Evolutionary conservation across 305 asterid species (phyloP).

Genomic region (Fraxinus albicans): DNA sequence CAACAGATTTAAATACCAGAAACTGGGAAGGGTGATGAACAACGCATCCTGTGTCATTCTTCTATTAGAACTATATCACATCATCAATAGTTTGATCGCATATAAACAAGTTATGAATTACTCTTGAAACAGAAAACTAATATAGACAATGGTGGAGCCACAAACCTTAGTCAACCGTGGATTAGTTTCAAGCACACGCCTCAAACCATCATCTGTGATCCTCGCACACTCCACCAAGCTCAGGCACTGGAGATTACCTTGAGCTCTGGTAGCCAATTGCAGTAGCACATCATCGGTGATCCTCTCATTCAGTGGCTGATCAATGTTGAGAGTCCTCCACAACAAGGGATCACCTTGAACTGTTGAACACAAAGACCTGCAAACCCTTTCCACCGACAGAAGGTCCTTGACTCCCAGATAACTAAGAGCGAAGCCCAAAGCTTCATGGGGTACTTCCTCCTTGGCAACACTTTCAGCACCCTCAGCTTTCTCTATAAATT

Average conservation of each 20-base stretch:
- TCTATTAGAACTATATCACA: not conserved
- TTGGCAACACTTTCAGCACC: conserved; percentile 27
- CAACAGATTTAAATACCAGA: not conserved
- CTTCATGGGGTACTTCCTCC: conserved; percentile 60
- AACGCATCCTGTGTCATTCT: not conserved
- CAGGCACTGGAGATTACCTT: conserved; percentile 61
- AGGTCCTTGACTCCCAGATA: conserved; percentile 72
- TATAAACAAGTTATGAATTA: not conserved
- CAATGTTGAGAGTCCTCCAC: conserved; percentile 71
- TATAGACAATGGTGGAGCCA: not conserved
- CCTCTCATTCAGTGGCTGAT: conserved; percentile 60
- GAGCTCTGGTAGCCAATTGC: conserved; percentile 54
- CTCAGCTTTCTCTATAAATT: conserved; percentile 29
- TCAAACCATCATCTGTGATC: conserved; percentile 69
- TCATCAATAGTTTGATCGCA: not conserved
- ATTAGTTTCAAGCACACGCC: conserved; percentile 68
- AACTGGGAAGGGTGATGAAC: not conserved
- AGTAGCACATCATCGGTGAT: conserved; percentile 68
- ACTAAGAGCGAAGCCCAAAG: conserved; percentile 39
- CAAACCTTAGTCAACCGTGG: conserved; percentile 71
- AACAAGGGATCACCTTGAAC: conserved; percentile 58
- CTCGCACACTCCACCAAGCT: conserved; percentile 61
- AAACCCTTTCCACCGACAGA: conserved; percentile 64
- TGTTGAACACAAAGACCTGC: conserved; percentile 47
- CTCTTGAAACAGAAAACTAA: not conserved